Base-by-base conservation (phyloP, 805 yeast genomes). In the Teunomyces atbi region DNA sequence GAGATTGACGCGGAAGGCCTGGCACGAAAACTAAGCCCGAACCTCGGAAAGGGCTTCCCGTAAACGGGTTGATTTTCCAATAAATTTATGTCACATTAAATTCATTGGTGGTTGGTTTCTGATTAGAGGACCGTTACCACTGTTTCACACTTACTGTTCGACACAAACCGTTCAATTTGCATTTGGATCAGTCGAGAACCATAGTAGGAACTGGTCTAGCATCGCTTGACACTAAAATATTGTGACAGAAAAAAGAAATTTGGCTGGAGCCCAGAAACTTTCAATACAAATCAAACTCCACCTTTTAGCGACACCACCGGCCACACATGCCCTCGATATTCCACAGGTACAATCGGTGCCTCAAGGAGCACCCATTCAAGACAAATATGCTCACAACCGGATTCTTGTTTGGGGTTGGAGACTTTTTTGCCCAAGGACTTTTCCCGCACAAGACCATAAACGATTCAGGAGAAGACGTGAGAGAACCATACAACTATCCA, bases 321-420 rank as follows among this genome's bases (percentile, higher is more conserved):
- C 27, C 16, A 27, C 34, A 21, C 19, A 41, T 41, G 44, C 28
- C 44, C 13, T 11, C 26, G 10, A 39, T 52, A 40, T 54, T 54
- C 42, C 45, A 42, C 21, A 13, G 23, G n/a, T 61, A 61, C 55
- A 57, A 60, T 35, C 51, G 42, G 38, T 55, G 61, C 42, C 64
- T 81, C 37, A 62, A 63, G 50, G 65, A 60, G 30, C 71, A 72
- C 47, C 85, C 86, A 3, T 76, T 71, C 56, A 57, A 71, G 33
- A 78, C 84, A 42, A 82, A 82, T 58, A 76, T 81, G 58, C 41
- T 74, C 21, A 69, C 79, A 43, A 79, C 84, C 1, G 84, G 85
- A 20, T 28, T 68, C 36, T 58, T 71, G 11, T 65, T 76, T 44
- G 71, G 82, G 3, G 46, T 54, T 15, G 77, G 78, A 4, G 79